These are phyloP conservation scores for Syncephalis fuscata DNA, from an alignment of 371 early-diverging fungal species.

Conservation along the genomic window DNA sequence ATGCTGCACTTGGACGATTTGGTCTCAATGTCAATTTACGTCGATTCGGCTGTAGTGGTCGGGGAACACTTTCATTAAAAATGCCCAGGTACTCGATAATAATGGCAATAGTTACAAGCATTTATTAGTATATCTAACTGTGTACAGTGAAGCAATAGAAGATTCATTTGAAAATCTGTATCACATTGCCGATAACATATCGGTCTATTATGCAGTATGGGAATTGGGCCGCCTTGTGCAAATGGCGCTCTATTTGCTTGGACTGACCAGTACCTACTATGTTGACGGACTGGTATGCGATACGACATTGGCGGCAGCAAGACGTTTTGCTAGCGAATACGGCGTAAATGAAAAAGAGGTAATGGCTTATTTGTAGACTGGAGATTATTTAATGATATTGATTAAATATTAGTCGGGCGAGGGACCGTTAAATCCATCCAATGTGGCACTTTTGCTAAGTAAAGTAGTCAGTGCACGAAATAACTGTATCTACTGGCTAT, in stretches of 20 bases:
- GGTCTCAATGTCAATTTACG: constrained; percentile 42
- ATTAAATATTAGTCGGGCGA: constrained; percentile 18
- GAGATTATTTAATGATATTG: background rate
- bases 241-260: constrained; percentile 29
- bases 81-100: constrained; percentile 26
- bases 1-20: constrained; percentile 27
- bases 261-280: constrained; percentile 21
- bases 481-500: constrained; percentile 34
- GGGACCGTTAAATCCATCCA: constrained; percentile 35
- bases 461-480: constrained; percentile 31
- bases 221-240: constrained; percentile 32
- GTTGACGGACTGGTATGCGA: constrained; percentile 42
- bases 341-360: background rate
- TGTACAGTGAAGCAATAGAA: constrained; percentile 33
- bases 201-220: constrained; percentile 34
- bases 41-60: constrained; percentile 38
- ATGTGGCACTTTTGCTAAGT: constrained; percentile 34
- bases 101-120: background rate
- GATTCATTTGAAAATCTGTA: constrained; percentile 43
- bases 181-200: constrained; percentile 29
- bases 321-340: background rate
- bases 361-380: background rate
- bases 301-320: constrained; percentile 23
- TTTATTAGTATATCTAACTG: background rate
- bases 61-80: constrained; percentile 38